Evolutionary conservation across 179 eudicot genomes (phyloP).

Genomic region (Beta lomatogona): DNA sequence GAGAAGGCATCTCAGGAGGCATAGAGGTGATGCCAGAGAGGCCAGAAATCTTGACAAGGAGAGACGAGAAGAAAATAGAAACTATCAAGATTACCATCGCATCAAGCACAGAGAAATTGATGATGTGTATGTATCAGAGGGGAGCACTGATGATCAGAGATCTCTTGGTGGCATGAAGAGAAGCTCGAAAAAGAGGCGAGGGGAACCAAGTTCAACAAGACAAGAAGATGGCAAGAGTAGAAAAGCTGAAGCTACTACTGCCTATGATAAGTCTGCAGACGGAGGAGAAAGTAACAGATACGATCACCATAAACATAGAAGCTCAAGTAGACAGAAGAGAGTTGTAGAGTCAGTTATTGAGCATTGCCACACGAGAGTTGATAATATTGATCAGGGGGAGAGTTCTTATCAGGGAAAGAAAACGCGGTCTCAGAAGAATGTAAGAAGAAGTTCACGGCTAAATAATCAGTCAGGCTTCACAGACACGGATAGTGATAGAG

Average conservation of each 20-base stretch:
- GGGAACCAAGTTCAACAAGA: conserved; percentile 17
- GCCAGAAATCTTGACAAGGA: conserved; percentile 23
- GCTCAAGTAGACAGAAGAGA: conserved; percentile 21
- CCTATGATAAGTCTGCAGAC: conserved; percentile 27
- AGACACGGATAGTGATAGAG: conserved; percentile 24
- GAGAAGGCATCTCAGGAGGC: conserved; percentile 23
- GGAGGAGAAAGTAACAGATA: conserved; percentile 29
- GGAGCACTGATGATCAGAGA: conserved; percentile 18
- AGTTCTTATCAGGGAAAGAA: conserved; percentile 15
- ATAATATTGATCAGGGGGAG: neutral
- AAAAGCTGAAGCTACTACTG: conserved; percentile 22
- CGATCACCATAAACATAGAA: conserved; percentile 26
- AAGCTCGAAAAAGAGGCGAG: conserved; percentile 28
- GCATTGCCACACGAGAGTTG: conserved; percentile 8
- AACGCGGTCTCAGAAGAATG: conserved; percentile 13
- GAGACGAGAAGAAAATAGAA: conserved; percentile 26
- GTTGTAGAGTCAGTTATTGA: conserved; percentile 10
- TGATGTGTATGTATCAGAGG: conserved; percentile 8
- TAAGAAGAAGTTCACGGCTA: conserved; percentile 13
- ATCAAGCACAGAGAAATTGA: conserved; percentile 20
- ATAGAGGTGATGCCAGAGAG: conserved; percentile 30
- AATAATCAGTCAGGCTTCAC: conserved; percentile 11
- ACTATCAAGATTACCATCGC: conserved; percentile 22
- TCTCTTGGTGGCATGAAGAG: conserved; percentile 15
- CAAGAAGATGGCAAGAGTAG: conserved; percentile 24